Evolutionary conservation across 1,284 basidiomycete species (phyloP), one percentile per base, ranked within the genome.

Genomic region (Irpex sp.): DNA sequence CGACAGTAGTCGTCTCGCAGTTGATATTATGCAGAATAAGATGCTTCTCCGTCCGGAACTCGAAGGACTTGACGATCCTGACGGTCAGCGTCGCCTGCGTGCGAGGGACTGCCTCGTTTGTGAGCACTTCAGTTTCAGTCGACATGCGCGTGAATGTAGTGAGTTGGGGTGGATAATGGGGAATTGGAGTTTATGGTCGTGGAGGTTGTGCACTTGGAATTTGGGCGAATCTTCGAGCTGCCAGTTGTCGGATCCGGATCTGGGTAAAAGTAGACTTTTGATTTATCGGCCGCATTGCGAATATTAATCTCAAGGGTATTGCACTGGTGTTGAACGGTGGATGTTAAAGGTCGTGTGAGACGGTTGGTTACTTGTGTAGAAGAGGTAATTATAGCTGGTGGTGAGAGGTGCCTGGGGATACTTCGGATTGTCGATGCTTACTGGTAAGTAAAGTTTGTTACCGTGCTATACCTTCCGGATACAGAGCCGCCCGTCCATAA

Each of bases 11-110:
- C 0, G 79, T 81, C 67, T 91, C 88, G 63, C 97, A 85, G 74
- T 99, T 89, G 68, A 97, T 73, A 67, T 90, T 81, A 69, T 89
- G 89, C 57, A 98, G 81, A 40, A 99, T 89, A 66, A 98, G 84
- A 71, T 87, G 91, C 73, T 92, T 93, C 77, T 95, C 91, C 44
- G 95, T 96, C 60, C 97, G 87, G 75, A 87, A 98, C 72, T 91
- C 89, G 74, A 99, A 97, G 49, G 91, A 95, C 75, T 99, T 99
- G 81, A 99, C 94, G 67, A 98, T 85, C 38, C 97, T 88, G 52
- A 98, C 75, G n/a, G 95, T 97, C 64, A 97, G 80, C 6, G 92
- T 92, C 17, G 92, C 91, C 62, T 86, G 82, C 4, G 89, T 89
- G 67, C 81, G 82, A 2, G 94, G 91, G 2, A 82, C 79, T 19